Base-by-base conservation (phyloP, 805 yeast species). In the Nematodospora valgi region DNA sequence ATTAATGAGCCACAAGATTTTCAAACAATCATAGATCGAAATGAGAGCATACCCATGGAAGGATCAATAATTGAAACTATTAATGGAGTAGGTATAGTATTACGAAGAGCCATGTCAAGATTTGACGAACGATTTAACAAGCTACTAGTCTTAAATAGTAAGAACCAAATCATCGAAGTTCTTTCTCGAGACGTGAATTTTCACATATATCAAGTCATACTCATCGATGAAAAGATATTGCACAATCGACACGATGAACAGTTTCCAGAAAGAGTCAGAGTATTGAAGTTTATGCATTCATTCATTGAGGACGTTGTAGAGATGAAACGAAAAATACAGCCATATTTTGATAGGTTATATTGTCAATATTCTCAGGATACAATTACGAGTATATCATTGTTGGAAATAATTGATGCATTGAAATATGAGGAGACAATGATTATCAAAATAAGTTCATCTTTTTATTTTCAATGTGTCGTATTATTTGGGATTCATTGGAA, bases 1-100 rank as follows among this genome's bases (percentile, higher is more conserved):
- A 26, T 26, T 11, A n/a, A n/a, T n/a, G 10, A 7, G 11, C 33
- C 42, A 10, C 20, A 19, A 23, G 39, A 38, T 38, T 38, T 38
- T n/a, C 30, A 26, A 6, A 16, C 11, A 2, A 38, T 38, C 11
- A 8, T 35, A 6, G 23, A 34, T 17, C 30, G 30, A 13, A 55
- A 47, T 34, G 39, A 44, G 13, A 38, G 22, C 22, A 35, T 47
- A 6, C 62, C 64, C 0, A 36, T 31, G 1, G 38, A 40, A 4
- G 77, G 77, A 1, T 62, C 73, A 2, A 37, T 71, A 2, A 60
- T 71, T 6, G 73, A 69, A 39, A 58, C 57, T 38, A 28, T 41
- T 1, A 47, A 52, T 19, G 44, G 38, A 11, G 47, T 63, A 34
- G 77, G 76, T 2, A 44, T 69, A 2, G 72, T 72, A 3, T 31